Evolutionary conservation across 805 yeast species (phyloP), one percentile per base, ranked within the genome.

Genomic region (Barnettozyma sucrosica): DNA sequence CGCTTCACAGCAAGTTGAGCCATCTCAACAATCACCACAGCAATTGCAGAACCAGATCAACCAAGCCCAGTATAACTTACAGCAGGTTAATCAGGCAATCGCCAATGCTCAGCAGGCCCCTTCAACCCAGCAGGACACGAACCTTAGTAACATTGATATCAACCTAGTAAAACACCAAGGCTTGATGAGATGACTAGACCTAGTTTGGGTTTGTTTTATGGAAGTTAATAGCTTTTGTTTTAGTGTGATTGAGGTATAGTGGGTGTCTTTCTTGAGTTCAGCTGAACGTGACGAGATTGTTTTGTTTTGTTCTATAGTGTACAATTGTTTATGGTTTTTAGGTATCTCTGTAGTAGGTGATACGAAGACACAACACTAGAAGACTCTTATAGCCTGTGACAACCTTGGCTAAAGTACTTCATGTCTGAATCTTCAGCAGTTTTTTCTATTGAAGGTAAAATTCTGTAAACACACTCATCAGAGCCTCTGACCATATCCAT

Each of bases 101-200:
- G 58, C 55, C 4, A 58, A 58, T 47, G 59, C 61, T 26, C 58
- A 55, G 34, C 58, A 55, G 46, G 51, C 47, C 20, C 56, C 54
- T 34, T 51, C 55, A 30, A 30, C 16, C 16, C 54, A 56, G 36
- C 43, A 45, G 5, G 57, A 56, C 18, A 36, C 55, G 14, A 53
- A 54, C 39, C 50, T 61, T 50, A 59, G 54, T 38, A 58, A 58
- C 47, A 61, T 57, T 46, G 64, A 58, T 28, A 57, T 58, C 42
- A 51, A 46, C 19, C 45, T 58, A 36, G 63, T 58, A 9, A 61
- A 59, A 41, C 59, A 59, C 38, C 61, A 59, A 48, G 53, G 53
- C 16, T 33, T 49, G 42, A 43, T 47, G 47, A 43, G 50, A 39
- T 47, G 21, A 43, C 4, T 7, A 16, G 6, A 9, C 6, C 5